phyloP scores from a whole-genome alignment of 108 stramenopile species.

The Chaetoceros muelleri region DNA sequence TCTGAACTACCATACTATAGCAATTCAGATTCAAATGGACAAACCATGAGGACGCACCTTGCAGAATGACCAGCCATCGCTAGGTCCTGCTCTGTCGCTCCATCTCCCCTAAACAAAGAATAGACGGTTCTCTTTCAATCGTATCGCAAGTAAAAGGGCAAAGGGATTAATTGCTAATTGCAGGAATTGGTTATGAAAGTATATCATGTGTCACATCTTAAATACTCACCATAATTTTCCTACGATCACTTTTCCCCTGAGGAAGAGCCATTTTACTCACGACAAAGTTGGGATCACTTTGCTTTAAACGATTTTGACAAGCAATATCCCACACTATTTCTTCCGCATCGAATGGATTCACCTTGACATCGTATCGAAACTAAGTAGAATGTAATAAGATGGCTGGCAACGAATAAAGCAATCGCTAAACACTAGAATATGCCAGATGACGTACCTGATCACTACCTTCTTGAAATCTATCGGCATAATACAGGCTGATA shows the following conservation, averaged over 20 bases:
- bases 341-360: slow-evolving; percentile 60
- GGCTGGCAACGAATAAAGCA: neutral
- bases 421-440: slow-evolving; percentile 3
- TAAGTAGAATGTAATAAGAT: neutral
- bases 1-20: neutral
- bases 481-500: slow-evolving; percentile 50
- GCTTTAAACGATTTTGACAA: slow-evolving; percentile 19
- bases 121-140: slow-evolving; percentile 35
- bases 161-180: neutral
- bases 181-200: neutral
- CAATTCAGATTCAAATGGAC: neutral
- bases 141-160: neutral
- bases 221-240: slow-evolving; percentile 38
- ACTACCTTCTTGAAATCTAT: slow-evolving; percentile 35
- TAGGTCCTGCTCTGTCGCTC: slow-evolving; percentile 50
- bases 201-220: neutral
- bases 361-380: slow-evolving; percentile 33
- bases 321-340: slow-evolving; percentile 81
- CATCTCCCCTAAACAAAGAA: slow-evolving; percentile 46
- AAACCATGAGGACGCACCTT: slow-evolving; percentile 12
- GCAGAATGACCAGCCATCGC: slow-evolving; percentile 37
- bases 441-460: slow-evolving; percentile 10
- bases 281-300: slow-evolving; percentile 24
- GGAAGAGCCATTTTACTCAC: slow-evolving; percentile 33
- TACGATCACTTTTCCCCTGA: slow-evolving; percentile 41